Base-by-base conservation (phyloP, 1,284 basidiomycete genomes). In the Wolfiporia cocos region DNA sequence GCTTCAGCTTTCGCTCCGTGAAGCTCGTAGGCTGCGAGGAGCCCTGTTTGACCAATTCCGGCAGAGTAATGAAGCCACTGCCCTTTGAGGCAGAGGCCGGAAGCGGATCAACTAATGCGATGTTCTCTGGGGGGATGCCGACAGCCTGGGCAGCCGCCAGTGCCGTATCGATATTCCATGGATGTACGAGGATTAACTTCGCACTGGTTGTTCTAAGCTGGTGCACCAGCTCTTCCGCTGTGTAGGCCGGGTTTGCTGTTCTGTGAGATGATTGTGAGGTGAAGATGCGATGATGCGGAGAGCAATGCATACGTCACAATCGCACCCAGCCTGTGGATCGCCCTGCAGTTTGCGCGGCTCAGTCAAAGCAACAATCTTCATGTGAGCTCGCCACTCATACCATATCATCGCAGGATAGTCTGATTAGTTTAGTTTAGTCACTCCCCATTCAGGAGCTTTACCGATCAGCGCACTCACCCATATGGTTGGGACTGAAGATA, bases 351-450 rank as follows among this genome's bases (percentile, higher is more conserved):
- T n/a, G 9, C 18, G 5, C n/a, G 15, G 24, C n/a, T 29, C 31
- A 34, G 12, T 39, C 42, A 28, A 1, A 34, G 3, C 12, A 17
- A 5, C 4, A 26, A 5, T 19, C 6, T 12, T 5, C 3, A 30
- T 17, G n/a, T 4, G n/a, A 35, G 3, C n/a, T n/a, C n/a, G n/a
- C n/a, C n/a, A 14, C 18, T 26, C 56, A 28, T 41, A 57, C 49
- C 87, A 91, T n/a, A 88, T 65, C 3, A 66, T 66, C 17, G 78
- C 64, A 1, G 77, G 74, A 50, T 87, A 89, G 54, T 87, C 85
- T 82, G 41, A 10, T 1, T 14, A 3, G 7, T 18, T 18, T 20
- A 14, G 17, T 17, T 15, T 20, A 12, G 29, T 30, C 18, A 15
- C 14, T 12, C 23, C 26, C 7, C 32, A 31, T 22, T 18, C 5